These are phyloP conservation scores for Heteromeles arbutifolia DNA, from an alignment of 306 rosid genomes.

Conservation along the genomic window DNA sequence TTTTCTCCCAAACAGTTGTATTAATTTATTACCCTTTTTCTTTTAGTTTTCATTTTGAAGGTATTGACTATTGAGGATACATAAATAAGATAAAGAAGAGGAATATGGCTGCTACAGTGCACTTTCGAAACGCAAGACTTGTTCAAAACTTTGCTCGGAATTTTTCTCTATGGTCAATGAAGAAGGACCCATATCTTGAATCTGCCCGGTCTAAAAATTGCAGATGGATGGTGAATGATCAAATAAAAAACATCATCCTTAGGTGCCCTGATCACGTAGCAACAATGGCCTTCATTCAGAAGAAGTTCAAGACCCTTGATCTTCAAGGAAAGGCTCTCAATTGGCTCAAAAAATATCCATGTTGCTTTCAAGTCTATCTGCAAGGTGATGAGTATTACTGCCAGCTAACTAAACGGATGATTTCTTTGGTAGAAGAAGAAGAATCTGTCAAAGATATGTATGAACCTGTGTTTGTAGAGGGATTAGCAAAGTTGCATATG, in stretches of 20 bases:
- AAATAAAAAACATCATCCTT: slow-evolving; percentile 70
- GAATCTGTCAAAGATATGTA: slow-evolving; percentile 51
- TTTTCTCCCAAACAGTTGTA: neutral
- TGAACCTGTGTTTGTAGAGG: slow-evolving; percentile 38
- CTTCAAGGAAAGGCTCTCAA: slow-evolving; percentile 81
- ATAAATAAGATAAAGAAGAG: neutral
- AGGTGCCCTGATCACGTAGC: slow-evolving; percentile 53
- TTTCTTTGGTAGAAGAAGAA: slow-evolving; percentile 62
- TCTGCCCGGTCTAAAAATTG: slow-evolving; percentile 68
- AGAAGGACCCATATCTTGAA: slow-evolving; percentile 80
- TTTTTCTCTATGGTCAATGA: slow-evolving; percentile 77
- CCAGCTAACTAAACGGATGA: slow-evolving; percentile 61
- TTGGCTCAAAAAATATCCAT: slow-evolving; percentile 78
- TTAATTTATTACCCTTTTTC: neutral
- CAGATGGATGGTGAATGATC: slow-evolving; percentile 80
- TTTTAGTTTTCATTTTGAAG: neutral
- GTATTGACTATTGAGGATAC: neutral
- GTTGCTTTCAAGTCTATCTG: slow-evolving; percentile 60
- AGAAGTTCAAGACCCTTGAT: slow-evolving; percentile 79
- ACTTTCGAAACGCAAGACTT: neutral
- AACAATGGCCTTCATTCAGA: slow-evolving; percentile 57
- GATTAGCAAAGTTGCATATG: slow-evolving; percentile 59
- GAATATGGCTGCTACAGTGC: slow-evolving; percentile 6
- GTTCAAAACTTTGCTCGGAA: slow-evolving; percentile 23
- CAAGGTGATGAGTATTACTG: slow-evolving; percentile 33